A percentile compares a stretch with the other conserved stretches of the same genome.
Conservation (phyloP, 2,329 filamentous ascomycete genomes). For the Xylariaceae sp. region DNA sequence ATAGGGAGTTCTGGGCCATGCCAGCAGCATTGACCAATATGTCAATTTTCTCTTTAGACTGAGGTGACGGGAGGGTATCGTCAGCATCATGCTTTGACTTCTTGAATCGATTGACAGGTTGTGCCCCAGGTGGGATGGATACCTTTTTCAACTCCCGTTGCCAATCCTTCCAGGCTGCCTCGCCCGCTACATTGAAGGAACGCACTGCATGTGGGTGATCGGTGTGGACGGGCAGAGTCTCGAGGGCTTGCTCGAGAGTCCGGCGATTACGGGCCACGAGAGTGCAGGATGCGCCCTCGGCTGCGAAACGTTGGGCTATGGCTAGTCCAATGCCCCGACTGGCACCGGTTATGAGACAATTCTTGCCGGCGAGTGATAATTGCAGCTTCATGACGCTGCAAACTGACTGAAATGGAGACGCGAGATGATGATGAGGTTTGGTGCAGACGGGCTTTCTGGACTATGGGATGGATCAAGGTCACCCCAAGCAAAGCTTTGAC, state of each 20-base stretch:
- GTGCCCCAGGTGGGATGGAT: background rate
- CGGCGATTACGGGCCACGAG: conserved; percentile 58
- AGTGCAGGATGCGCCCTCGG: conserved; percentile 57
- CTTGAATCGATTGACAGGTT: no score
- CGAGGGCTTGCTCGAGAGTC: conserved; percentile 41
- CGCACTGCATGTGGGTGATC: conserved; percentile 8
- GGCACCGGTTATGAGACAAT: conserved; percentile 65
- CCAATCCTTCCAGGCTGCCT: conserved; percentile 15
- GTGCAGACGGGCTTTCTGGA: no score
- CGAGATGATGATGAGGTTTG: no score
- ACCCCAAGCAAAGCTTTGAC: no score
- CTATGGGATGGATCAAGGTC: no score
- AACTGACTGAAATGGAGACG: no score
- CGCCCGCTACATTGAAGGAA: conserved; percentile 23
- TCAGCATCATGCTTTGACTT: no score
- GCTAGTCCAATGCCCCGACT: conserved; percentile 68
- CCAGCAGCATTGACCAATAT: conserved; percentile 81
- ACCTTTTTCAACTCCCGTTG: background rate
- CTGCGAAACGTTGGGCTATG: conserved; percentile 65
- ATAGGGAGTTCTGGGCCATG: conserved; percentile 61
- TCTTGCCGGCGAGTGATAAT: conserved; percentile 42
- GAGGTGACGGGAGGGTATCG: background rate
- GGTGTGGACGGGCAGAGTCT: conserved; percentile 25
- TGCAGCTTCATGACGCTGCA: no score
- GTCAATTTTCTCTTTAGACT: conserved; percentile 33